phyloP scores from a whole-genome alignment of 331 rosid species.

The Cydonia oblonga region DNA sequence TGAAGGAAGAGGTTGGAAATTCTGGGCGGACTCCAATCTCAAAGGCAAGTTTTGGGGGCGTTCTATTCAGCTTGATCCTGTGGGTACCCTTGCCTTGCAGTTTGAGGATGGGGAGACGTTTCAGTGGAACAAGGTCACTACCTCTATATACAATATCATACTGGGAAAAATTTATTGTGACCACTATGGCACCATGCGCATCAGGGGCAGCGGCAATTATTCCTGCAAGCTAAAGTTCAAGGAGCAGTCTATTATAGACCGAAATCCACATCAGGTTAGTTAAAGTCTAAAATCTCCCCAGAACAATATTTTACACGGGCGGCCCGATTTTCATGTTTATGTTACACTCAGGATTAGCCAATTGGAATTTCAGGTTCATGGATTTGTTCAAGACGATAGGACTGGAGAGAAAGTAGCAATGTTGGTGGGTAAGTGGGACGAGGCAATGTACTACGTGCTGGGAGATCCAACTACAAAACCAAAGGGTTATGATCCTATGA shows the following conservation, averaged over 20 bases:
- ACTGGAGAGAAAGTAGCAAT: slow-evolving; percentile 99
- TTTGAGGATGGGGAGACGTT: slow-evolving; percentile 85
- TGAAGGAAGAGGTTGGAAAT: slow-evolving; percentile 86
- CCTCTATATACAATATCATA: slow-evolving; percentile 92
- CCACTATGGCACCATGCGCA: slow-evolving; percentile 97
- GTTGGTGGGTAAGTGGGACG: slow-evolving; percentile 96
- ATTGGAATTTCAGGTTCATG: slow-evolving; percentile 67
- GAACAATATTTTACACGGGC: neutral
- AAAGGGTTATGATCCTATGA: slow-evolving; percentile 94
- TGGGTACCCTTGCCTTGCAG: slow-evolving; percentile 84
- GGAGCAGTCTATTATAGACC: slow-evolving; percentile 93
- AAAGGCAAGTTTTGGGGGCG: slow-evolving; percentile 99
- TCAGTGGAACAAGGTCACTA: slow-evolving; percentile 98
- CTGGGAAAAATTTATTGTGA: slow-evolving; percentile 92
- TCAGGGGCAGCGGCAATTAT: slow-evolving; percentile 83
- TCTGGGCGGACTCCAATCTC: slow-evolving; percentile 96
- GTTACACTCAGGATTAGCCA: neutral
- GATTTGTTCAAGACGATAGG: slow-evolving; percentile 94
- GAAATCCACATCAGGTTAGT: slow-evolving; percentile 89
- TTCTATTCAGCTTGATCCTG: slow-evolving; percentile 93
- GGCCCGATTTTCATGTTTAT: neutral
- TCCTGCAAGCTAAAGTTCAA: slow-evolving; percentile 98
- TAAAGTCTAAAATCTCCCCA: neutral
- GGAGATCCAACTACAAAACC: slow-evolving; percentile 94
- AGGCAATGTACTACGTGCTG: slow-evolving; percentile 87